Evolutionary conservation across 2,329 filamentous ascomycete genomes (phyloP), one percentile per base, ranked within the genome.

Genomic region (Emydomyces testavorans): DNA sequence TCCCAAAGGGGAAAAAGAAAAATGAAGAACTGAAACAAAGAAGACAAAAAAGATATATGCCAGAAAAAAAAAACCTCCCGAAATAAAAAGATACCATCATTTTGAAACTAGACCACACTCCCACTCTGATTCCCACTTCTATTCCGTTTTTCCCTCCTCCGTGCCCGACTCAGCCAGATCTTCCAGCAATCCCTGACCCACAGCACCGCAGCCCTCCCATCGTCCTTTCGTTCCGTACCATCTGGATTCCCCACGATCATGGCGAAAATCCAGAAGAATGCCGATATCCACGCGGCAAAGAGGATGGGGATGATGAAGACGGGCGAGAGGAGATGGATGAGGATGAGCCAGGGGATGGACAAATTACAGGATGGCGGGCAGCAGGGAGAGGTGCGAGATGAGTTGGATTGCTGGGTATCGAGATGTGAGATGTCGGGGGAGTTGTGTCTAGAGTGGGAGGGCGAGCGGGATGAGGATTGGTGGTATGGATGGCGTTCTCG

Each of bases 231-330:
- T 56, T 77, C 75, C 24, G 72, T 73, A 34, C 74, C 74, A 47
- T 78, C 76, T 24, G 78, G 78, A 60, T 81, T 78, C 3, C 78
- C 78, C 41, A 82, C 64, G 8, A 80, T 74, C 56, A 72, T 71
- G 20, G 75, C 70, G 57, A 78, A 79, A 44, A 79, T 64, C 78
- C 78, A 81, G 64, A 80, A 82, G 16, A 69, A 73, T 1, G 75
- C 77, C 0, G 76, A 70, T 0, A 75, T 72, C 77, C 77, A 81
- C 4, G 73, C 70, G 1, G 73, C 72, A 11, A 79, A 60, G 16
- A 77, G 70, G 39, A 80, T 67, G 31, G 71, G 75, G 8, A 79
- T 61, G 46, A 75, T 76, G 41, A 79, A 61, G 32, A 80, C 57
- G 1, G 78, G 76, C 2, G 76, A 76, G 21, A 78, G 61, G 1